These are phyloP conservation scores for Calycina herbarum DNA, from an alignment of 2,329 filamentous ascomycete genomes.

Conservation along the genomic window DNA sequence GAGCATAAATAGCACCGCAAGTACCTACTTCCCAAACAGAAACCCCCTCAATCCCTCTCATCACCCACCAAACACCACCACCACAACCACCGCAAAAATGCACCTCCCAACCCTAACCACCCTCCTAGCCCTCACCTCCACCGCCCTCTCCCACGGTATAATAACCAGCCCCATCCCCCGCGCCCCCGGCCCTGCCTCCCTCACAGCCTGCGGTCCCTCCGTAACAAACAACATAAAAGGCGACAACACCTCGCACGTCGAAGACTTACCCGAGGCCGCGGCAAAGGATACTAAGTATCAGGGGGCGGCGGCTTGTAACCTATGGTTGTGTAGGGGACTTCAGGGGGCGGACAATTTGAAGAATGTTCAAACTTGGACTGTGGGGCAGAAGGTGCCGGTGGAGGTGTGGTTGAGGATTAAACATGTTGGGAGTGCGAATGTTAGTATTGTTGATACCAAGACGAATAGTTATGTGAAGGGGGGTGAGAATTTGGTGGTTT, in stretches of 20 bases:
- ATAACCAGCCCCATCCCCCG: conserved; percentile 44
- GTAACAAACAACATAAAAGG: conserved; percentile 37
- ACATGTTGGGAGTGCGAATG: conserved; percentile 55
- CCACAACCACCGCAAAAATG: conserved; percentile 9
- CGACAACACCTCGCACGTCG: conserved; percentile 35
- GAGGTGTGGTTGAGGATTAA: conserved; percentile 45
- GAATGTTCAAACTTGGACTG: conserved; percentile 43
- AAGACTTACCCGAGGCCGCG: conserved; percentile 38
- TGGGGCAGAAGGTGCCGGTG: conserved; percentile 45
- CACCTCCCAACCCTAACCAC: conserved; percentile 6
- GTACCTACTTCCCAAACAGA: background rate
- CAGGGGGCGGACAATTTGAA: conserved; percentile 44
- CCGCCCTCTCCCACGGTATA: conserved; percentile 46
- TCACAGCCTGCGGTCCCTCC: conserved; percentile 45
- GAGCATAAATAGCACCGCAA: background rate
- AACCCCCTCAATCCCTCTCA: background rate
- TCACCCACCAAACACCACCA: background rate
- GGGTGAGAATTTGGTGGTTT: conserved; percentile 47
- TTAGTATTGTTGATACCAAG: conserved; percentile 51
- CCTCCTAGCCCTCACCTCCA: conserved; percentile 22
- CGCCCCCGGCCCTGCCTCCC: conserved; percentile 43
- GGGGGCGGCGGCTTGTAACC: conserved; percentile 37
- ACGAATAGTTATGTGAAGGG: conserved; percentile 46
- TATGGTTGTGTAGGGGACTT: conserved; percentile 50
- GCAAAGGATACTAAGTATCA: conserved; percentile 35